Conservation (phyloP, 306 rosid genomes). For the Cercis canadensis region DNA sequence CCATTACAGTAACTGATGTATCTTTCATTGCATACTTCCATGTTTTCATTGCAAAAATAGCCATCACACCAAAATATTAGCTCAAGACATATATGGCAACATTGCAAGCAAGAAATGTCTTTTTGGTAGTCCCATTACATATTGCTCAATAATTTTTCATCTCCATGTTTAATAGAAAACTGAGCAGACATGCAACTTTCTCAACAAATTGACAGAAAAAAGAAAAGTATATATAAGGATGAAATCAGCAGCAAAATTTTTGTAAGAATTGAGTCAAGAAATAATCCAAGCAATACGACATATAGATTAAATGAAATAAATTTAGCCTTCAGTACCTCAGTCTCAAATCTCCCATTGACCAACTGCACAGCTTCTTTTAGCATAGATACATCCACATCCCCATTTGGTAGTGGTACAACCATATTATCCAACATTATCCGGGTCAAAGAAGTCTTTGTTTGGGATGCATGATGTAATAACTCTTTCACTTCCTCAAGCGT, state of each 20-base stretch:
- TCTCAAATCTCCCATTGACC: constrained; percentile 78
- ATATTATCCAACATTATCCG: constrained; percentile 96
- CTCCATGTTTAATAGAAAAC: constrained; percentile 1
- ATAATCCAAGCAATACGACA: background rate
- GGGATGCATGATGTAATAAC: constrained; percentile 68
- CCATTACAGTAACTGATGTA: background rate
- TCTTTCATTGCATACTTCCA: constrained; percentile 19
- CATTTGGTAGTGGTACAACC: constrained; percentile 82
- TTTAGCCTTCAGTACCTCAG: constrained; percentile 64
- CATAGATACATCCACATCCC: constrained; percentile 81
- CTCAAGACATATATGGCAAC: background rate
- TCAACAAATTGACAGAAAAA: constrained; percentile 6
- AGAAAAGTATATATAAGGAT: background rate
- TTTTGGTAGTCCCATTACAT: background rate
- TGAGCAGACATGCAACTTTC: constrained; percentile 23
- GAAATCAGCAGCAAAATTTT: constrained; percentile 16
- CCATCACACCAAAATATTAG: background rate
- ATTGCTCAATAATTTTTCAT: background rate
- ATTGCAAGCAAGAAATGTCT: background rate
- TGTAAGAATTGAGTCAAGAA: constrained; percentile 17
- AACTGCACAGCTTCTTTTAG: constrained; percentile 79
- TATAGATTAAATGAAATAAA: constrained; percentile 26
- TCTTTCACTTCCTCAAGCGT: constrained; percentile 82
- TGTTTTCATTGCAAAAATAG: constrained; percentile 10
- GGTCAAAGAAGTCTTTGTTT: constrained; percentile 77